Evolutionary conservation across 805 yeast species (phyloP), one percentile per base, ranked within the genome.

Genomic region (Jamesozyma jinghongensis): DNA sequence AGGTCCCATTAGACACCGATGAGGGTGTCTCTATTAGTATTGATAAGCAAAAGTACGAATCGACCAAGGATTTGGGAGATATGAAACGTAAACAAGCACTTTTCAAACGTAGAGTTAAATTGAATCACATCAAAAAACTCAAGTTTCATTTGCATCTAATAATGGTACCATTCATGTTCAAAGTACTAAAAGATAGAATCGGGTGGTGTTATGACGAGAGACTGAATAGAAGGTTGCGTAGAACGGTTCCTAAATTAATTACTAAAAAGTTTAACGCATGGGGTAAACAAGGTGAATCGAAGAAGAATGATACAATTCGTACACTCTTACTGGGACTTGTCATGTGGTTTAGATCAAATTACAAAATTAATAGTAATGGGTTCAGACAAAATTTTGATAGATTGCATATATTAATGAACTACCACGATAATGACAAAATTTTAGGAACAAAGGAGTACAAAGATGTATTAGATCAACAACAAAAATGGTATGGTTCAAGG

Each of bases 181-280:
- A 19, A 22, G 18, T 41, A 4, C 37, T 56, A 4, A 43, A 41
- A 27, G 20, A 40, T 5, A 41, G 58, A 31, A 11, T 30, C 5
- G 19, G 25, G 11, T 49, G 54, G 48, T 17, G 44, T 7, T 8
- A 34, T 3, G 54, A 55, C 36, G 44, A 40, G 10, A 37, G 53
- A 40, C 30, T 52, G 10, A 47, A 49, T 32, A 45, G 52, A 41
- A 39, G 53, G 20, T 35, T 52, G 10, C 48, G 45, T 33, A 44
- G 49, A 17, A 45, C 56, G 10, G 45, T 57, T 13, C 62, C 62
- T 1, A 53, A 53, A 39, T 5, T 53, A 17, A 51, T 57, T 11
- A 29, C 19, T 3, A 44, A 46, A 27, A 54, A 50, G 36, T 55
- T 53, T 33, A 36, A 41, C 18, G 29, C 36, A 13, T 43, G 50